Conservation (phyloP, 2,329 filamentous ascomycete species). For the Penicillium sp. region DNA sequence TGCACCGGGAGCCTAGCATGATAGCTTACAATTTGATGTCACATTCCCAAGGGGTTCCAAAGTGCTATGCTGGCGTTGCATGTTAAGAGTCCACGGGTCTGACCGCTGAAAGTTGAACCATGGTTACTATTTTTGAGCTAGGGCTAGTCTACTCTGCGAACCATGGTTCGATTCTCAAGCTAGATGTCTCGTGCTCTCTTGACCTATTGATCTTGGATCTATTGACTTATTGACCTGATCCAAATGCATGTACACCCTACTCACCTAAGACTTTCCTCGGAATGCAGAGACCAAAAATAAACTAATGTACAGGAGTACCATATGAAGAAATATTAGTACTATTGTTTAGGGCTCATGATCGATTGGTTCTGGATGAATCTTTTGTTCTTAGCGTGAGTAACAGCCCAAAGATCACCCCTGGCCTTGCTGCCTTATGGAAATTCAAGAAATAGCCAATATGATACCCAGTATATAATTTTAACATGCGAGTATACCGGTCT, state of each 20-base stretch:
- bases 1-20: background rate
- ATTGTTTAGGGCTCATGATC: slow-evolving; percentile 11
- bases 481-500: background rate
- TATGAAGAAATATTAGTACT: slow-evolving; percentile 5
- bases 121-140: background rate
- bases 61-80: slow-evolving; percentile 18
- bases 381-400: slow-evolving; percentile 12
- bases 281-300: background rate
- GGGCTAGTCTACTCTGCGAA: background rate
- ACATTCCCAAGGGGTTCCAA: background rate
- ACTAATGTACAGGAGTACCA: background rate
- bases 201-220: background rate
- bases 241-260: background rate
- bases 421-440: slow-evolving; percentile 13
- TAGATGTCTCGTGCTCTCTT: background rate
- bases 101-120: slow-evolving; percentile 13
- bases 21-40: background rate
- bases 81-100: slow-evolving; percentile 3
- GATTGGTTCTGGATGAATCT: slow-evolving; percentile 29
- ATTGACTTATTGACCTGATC: background rate
- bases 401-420: slow-evolving; percentile 8
- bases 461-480: background rate
- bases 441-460: slow-evolving; percentile 6
- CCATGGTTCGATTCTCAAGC: slow-evolving; percentile 6
- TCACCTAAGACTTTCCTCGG: background rate